Evolutionary conservation across 345 rosid species (phyloP), one percentile per base, ranked within the genome.

Genomic region (Brassica carinata): DNA sequence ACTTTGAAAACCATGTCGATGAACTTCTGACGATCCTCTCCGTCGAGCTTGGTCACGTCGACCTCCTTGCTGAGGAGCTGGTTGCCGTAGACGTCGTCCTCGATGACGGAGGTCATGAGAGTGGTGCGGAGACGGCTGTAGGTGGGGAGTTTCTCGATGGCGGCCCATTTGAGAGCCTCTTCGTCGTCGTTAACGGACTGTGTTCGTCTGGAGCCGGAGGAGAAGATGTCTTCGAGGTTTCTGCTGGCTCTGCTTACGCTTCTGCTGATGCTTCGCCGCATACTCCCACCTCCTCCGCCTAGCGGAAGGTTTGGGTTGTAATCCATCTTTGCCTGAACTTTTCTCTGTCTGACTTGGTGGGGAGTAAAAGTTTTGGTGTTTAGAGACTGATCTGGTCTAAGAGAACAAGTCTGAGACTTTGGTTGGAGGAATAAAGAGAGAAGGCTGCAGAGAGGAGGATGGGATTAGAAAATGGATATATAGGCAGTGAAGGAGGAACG

Each of bases 91-190:
- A 77, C 53, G 1, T 91, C 94, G 3, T 92, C 91, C 26, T 87
- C 88, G 5, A 80, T 71, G 0, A 82, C 85, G 1, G 94, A 77
- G 45, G 84, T 82, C 85, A 94, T 88, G 79, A 94, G 84, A 31
- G 91, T 88, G 38, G 96, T 94, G 43, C 97, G 82, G 26, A 94
- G 69, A 43, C 98, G 86, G 40, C 85, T 89, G 75, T 90, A 94
- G 0, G 98, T 94, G 2, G 98, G 98, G 11, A 94, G 71, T 31
- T 86, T 91, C 87, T 94, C 98, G 18, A 94, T 90, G 8, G 98
- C 98, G 2, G 98, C 98, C 98, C 98, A 94, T 85, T 85, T 94
- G 1, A 94, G 88, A 8, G 97, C 96, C 66, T 94, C 98, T 79
- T 94, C 97, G 23, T 94, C 98, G 48, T 88, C 96, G 29, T 86